phyloP scores from a whole-genome alignment of 2,329 filamentous ascomycete genomes.

The Pseudophaeomoniella oleicola region DNA sequence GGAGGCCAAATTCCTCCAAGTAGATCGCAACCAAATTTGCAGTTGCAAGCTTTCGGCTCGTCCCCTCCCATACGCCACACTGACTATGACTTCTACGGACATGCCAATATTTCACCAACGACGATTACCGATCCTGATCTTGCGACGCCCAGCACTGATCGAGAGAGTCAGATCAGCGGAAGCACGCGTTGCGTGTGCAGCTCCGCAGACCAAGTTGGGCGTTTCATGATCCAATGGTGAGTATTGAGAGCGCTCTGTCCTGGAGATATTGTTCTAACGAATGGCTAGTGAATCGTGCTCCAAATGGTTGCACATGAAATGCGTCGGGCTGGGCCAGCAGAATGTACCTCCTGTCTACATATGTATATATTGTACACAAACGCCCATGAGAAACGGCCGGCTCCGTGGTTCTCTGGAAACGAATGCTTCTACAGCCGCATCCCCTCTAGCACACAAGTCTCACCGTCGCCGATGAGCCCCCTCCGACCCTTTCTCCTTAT shows the following conservation, averaged over 20 bases:
- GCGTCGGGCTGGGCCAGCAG: constrained; percentile 37
- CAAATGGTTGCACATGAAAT: constrained; percentile 48
- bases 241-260: constrained; percentile 4
- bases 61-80: constrained; percentile 25
- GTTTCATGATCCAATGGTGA: constrained; percentile 45
- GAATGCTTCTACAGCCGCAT: constrained; percentile 19
- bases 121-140: constrained; percentile 35
- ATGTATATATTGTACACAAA: constrained; percentile 34
- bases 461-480: background rate
- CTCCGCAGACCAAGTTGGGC: constrained; percentile 36
- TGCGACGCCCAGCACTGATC: constrained; percentile 38
- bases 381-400: constrained; percentile 23
- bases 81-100: constrained; percentile 21
- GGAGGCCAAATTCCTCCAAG: constrained; percentile 4
- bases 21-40: constrained; percentile 15
- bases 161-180: constrained; percentile 35
- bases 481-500: too few relatives aligned
- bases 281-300: constrained; percentile 39
- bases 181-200: constrained; percentile 44
- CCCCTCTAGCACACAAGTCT: constrained; percentile 27
- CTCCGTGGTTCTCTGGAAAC: constrained; percentile 18
- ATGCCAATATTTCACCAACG: constrained; percentile 32
- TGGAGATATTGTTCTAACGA: constrained; percentile 4
- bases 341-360: constrained; percentile 33
- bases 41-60: constrained; percentile 19